Conservation (phyloP, 345 rosid genomes). For the Moringa oleifera region DNA sequence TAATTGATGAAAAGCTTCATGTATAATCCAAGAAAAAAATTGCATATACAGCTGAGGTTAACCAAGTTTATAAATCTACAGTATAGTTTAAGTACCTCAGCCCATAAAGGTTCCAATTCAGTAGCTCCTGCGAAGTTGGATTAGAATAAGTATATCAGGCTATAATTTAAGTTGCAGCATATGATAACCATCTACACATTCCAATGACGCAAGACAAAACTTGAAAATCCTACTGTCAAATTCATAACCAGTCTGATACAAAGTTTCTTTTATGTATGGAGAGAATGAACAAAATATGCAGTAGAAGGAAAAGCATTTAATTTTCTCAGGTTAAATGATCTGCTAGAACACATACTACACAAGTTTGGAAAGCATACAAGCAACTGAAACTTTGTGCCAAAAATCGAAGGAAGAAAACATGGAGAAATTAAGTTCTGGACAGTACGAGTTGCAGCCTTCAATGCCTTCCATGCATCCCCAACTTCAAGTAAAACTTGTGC, state of each 20-base stretch:
- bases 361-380: no score
- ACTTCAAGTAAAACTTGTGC: constrained; percentile 87
- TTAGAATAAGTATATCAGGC: not conserved
- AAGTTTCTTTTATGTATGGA: no score
- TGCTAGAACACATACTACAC: no score
- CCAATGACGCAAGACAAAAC: no score
- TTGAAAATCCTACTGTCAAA: no score
- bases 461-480: constrained; percentile 78
- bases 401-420: not conserved
- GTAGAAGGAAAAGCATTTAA: no score
- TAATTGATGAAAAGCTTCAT: no score
- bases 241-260: no score
- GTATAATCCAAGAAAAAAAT: not conserved
- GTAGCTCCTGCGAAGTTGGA: constrained; percentile 60
- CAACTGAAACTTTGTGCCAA: no score
- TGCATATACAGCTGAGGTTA: not conserved
- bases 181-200: not conserved
- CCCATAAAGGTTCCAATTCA: constrained; percentile 71
- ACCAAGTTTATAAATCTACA: not conserved
- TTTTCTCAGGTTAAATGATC: not conserved
- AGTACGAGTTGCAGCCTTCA: constrained; percentile 79
- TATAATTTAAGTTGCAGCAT: not conserved
- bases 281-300: no score
- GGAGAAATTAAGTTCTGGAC: constrained; percentile 1
- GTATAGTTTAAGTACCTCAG: constrained; percentile 46